phyloP scores from a whole-genome alignment of 352 stramenopile genomes.

The Hyaloperonospora brassicae region DNA sequence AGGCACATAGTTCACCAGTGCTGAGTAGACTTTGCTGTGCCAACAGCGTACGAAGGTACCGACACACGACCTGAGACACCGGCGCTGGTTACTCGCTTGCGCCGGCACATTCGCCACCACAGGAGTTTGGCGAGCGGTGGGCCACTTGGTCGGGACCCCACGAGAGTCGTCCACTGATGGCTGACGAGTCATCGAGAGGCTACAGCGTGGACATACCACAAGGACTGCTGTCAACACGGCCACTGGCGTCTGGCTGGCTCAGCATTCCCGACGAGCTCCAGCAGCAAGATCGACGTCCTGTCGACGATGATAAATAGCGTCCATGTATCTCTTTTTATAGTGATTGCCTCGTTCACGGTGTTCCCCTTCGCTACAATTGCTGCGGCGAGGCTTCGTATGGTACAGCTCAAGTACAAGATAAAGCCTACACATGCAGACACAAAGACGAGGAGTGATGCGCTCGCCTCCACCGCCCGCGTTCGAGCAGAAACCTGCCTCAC shows the following conservation, averaged over 20 bases:
- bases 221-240: conserved; percentile 8
- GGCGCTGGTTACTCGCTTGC: conserved; percentile 50
- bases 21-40: not conserved
- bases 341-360: conserved; percentile 14
- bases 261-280: not conserved
- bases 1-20: not conserved
- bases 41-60: conserved; percentile 37
- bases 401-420: conserved; percentile 38
- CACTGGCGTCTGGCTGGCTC: not conserved
- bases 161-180: not conserved
- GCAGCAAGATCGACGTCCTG: conserved; percentile 1
- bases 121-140: conserved; percentile 46
- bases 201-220: conserved; percentile 1
- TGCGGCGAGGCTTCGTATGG: conserved; percentile 25
- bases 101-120: conserved; percentile 38
- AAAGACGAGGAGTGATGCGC: conserved; percentile 6
- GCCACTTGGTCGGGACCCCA: conserved; percentile 28
- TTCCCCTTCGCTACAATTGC: conserved; percentile 14
- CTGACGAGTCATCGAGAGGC: not conserved
- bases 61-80: conserved; percentile 34
- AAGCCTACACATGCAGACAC: conserved; percentile 24
- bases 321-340: conserved; percentile 27
- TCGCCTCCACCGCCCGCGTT: conserved; percentile 11
- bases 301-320: conserved; percentile 34
- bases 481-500: conserved; percentile 8